phyloP scores from a whole-genome alignment of 1,284 basidiomycete genomes.

The Coniferiporia sulphurascens region DNA sequence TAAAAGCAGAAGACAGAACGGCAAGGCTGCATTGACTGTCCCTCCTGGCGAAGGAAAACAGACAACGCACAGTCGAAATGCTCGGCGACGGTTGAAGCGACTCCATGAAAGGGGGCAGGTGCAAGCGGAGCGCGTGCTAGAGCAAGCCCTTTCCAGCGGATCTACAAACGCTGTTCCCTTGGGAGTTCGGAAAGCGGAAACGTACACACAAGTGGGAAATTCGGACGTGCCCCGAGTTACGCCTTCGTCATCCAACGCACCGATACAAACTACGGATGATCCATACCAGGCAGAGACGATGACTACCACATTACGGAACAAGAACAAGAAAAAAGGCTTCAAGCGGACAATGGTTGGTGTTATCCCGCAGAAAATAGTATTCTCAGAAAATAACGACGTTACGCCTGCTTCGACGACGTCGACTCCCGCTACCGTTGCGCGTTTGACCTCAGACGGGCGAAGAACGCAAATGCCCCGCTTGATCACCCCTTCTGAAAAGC shows the following conservation, averaged over 20 bases:
- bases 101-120: slow-evolving; percentile 28
- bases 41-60: slow-evolving; percentile 64
- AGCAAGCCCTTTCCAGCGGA: slow-evolving; percentile 17
- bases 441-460: slow-evolving; percentile 9
- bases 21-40: slow-evolving; percentile 27
- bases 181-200: slow-evolving; percentile 17
- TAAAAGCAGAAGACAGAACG: not conserved
- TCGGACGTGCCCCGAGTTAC: not conserved
- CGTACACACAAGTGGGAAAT: not conserved
- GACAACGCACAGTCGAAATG: slow-evolving; percentile 61
- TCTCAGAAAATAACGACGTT: slow-evolving; percentile 25
- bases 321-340: slow-evolving; percentile 70
- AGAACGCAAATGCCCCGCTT: slow-evolving; percentile 32
- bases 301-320: slow-evolving; percentile 63
- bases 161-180: slow-evolving; percentile 36
- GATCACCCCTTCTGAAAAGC: slow-evolving; percentile 61
- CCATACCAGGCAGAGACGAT: slow-evolving; percentile 30
- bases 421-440: not conserved
- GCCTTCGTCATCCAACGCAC: not conserved
- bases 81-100: slow-evolving; percentile 52
- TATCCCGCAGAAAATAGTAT: slow-evolving; percentile 56
- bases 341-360: slow-evolving; percentile 44
- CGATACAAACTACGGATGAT: not conserved
- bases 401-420: slow-evolving; percentile 14
- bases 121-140: slow-evolving; percentile 11